A percentile compares a stretch with the other conserved stretches of the same genome.
Conservation (phyloP, 768 basidiomycete genomes). For the Cystobasidium onofrii region DNA sequence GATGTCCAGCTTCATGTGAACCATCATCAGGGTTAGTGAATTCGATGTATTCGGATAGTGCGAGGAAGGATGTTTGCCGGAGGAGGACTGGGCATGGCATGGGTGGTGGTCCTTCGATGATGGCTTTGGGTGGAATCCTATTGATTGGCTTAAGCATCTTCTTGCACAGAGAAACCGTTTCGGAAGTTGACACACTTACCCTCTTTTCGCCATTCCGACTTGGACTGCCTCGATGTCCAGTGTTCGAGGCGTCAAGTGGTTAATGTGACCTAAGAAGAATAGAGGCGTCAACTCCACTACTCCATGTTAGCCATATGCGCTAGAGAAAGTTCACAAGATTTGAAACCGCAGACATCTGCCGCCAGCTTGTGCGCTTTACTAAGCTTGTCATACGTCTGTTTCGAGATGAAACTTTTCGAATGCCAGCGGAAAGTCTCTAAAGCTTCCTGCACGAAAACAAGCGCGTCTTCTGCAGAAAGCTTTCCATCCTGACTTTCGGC, state of each 20-base stretch:
- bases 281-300: no score
- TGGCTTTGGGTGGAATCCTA: slow-evolving; percentile 42
- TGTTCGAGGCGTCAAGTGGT: slow-evolving; percentile 43
- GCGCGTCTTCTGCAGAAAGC: slow-evolving; percentile 32
- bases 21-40: slow-evolving; percentile 35
- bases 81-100: slow-evolving; percentile 42
- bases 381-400: slow-evolving; percentile 39
- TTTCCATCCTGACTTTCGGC: slow-evolving; percentile 40
- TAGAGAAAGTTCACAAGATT: no score
- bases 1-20: slow-evolving; percentile 32
- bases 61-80: slow-evolving; percentile 44
- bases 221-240: slow-evolving; percentile 44
- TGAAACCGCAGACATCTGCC: slow-evolving; percentile 44
- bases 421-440: slow-evolving; percentile 44
- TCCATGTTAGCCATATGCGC: no score
- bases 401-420: slow-evolving; percentile 36
- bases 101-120: slow-evolving; percentile 44
- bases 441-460: slow-evolving; percentile 36
- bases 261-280: slow-evolving; percentile 7
- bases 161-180: background rate
- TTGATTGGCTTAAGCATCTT: no score
- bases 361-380: slow-evolving; percentile 38
- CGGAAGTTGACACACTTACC: slow-evolving; percentile 14
- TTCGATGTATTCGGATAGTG: slow-evolving; percentile 41
- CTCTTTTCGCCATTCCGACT: slow-evolving; percentile 40